Evolutionary conservation across 2,329 filamentous ascomycete species (phyloP), one percentile per base, ranked within the genome.

Genomic region (Aspergillus thermomutatus): DNA sequence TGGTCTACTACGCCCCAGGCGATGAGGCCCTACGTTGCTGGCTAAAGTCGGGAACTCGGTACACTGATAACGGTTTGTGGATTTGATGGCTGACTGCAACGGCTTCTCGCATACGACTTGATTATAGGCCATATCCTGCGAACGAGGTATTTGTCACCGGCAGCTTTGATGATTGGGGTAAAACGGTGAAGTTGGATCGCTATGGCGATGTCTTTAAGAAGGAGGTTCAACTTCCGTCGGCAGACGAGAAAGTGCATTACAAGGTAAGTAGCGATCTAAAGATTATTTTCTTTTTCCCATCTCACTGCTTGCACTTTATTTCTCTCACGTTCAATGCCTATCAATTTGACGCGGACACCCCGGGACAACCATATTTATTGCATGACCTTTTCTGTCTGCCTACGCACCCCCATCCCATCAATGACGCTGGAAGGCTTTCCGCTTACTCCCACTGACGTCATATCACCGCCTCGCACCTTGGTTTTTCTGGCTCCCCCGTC

Each of bases 71-170:
- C 41, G 19, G 41, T 45, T 23, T 45, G 41, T 45, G 48, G 45
- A 66, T 62, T 65, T 46, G 55, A 55, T 60, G 54, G 62, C 70
- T 72, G 61, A 72, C 69, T 55, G 60, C 57, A 62, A 41, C 64
- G 61, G 57, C 52, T 59, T 59, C 57, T 69, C 60, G 60, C 66
- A 60, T 69, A 37, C 17, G 14, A 14, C 31, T 37, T 37, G 31
- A 37, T 34, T 34, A 65, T 77, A 97, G 93, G 93, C 86, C 88
- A 72, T 87, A 94, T 74, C 81, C 86, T 67, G 92, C 90, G 72
- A 83, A 87, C 65, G 89, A 95, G 72, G 93, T 97, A 74, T 93
- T 89, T 76, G 94, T 97, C 67, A 97, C 93, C 43, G 94, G 94
- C 72, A 93, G 90, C 61, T 97, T 97, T 73, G 93, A 97, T 78